Evolutionary conservation across 2,329 filamentous ascomycete species (phyloP), one percentile per base, ranked within the genome.

Genomic region (Aspergillus neotritici): DNA sequence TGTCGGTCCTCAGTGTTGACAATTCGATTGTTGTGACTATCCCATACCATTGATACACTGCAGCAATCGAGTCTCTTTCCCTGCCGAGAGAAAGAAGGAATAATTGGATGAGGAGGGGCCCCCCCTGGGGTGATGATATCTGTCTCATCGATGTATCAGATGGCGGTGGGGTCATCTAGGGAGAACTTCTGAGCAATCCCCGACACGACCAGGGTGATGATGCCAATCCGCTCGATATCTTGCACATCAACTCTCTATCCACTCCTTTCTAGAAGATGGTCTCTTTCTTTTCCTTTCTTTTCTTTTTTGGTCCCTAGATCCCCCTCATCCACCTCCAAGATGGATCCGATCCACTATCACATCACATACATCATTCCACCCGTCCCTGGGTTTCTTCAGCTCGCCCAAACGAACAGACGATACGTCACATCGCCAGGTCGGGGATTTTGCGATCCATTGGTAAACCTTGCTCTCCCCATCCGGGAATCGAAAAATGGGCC

Each of bases 141-240:
- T 50, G 39, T 51, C 45, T 29, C 15, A 51, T 52, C 16, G 48
- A 52, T 51, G 12, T 49, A 46, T 52, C 50, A 51, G 41, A 53
- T 38, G 34, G 17, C 28, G 29, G n/a, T 14, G 31, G 37, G 15
- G 17, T 21, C 35, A n/a, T 14, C 17, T 25, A 35, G 10, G 15
- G 15, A 35, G 12, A 17, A n/a, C 15, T 35, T 4, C 11, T 6
- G 10, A 17, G 34, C 21, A 21, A 17, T 7, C 13, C 15, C 7
- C 15, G 21, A 17, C 21, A 25, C 21, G 21, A 25, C 21, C 7
- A 25, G 21, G 21, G 9, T 25, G 7, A 25, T 25, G 21, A 9
- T 25, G 21, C 21, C 21, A 25, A 25, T 25, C 21, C 21, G 5
- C 21, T 25, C 6, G 2, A 25, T 25, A 25, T 25, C 7, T 25